phyloP scores from a whole-genome alignment of 116 monocot species.

The Iris pallida region DNA sequence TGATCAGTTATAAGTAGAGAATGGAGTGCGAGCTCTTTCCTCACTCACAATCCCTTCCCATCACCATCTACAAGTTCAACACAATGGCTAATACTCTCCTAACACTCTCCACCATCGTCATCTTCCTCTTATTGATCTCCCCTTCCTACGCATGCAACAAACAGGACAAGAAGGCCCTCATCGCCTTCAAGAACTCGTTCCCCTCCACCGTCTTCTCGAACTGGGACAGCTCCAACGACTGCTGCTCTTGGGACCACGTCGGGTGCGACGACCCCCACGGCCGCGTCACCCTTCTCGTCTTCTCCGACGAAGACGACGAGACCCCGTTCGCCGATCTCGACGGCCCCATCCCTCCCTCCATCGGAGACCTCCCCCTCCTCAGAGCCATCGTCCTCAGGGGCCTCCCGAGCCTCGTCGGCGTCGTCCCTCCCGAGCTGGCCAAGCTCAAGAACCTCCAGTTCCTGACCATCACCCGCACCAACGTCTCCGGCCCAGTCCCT shows the following conservation, averaged over 20 bases:
- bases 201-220: background rate
- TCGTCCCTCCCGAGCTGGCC: background rate
- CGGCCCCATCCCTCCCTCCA: background rate
- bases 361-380: background rate
- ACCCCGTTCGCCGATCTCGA: background rate
- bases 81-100: too few relatives aligned
- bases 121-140: background rate
- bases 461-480: background rate
- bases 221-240: background rate
- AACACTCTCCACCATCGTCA: too few relatives aligned
- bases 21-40: too few relatives aligned
- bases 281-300: background rate
- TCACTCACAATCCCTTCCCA: too few relatives aligned
- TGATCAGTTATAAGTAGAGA: too few relatives aligned
- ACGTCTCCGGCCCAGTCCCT: background rate
- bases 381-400: background rate
- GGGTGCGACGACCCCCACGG: background rate
- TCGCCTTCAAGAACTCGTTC: constrained; percentile 1
- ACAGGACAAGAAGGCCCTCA: background rate
- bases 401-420: background rate
- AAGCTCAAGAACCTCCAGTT: background rate
- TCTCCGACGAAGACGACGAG: background rate
- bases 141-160: background rate
- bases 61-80: too few relatives aligned
- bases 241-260: background rate